Evolutionary conservation across 371 early-diverging fungal species (phyloP).

Genomic region (Synchytrium microbalum): DNA sequence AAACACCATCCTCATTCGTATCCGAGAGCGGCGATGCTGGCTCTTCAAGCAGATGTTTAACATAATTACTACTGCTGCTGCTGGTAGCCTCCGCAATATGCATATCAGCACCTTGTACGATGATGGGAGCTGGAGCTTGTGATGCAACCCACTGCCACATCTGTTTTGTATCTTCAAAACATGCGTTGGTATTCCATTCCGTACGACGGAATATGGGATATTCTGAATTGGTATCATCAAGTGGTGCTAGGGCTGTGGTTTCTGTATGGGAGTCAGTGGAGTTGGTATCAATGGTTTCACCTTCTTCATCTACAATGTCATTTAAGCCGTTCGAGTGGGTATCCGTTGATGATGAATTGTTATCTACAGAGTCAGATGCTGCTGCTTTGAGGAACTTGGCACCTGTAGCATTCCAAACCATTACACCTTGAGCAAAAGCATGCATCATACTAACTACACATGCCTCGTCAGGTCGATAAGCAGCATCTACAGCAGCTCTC

Average conservation of each 20-base stretch:
- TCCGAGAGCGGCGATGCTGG: too few relatives aligned
- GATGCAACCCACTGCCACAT: slow-evolving; percentile 8
- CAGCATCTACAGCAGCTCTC: neutral
- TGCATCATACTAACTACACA: neutral
- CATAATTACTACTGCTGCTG: too few relatives aligned
- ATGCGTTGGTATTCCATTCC: slow-evolving; percentile 9
- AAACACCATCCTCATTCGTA: too few relatives aligned
- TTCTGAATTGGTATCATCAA: neutral
- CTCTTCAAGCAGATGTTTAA: too few relatives aligned
- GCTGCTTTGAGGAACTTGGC: neutral
- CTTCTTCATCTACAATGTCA: neutral
- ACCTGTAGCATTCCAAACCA: neutral
- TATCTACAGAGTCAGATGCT: neutral
- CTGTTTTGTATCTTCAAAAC: slow-evolving; percentile 12
- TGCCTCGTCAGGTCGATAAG: neutral
- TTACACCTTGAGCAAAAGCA: neutral
- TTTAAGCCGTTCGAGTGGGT: neutral
- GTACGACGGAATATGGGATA: neutral
- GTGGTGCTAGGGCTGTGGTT: neutral
- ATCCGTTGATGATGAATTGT: neutral
- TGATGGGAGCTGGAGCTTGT: slow-evolving; percentile 1
- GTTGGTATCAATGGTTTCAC: neutral
- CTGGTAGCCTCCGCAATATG: too few relatives aligned
- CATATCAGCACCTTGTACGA: too few relatives aligned
- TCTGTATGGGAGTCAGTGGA: neutral